Percentiles rank a stretch among this genome's conserved stretches.
Evolutionary conservation across 2,329 filamentous ascomycete genomes (phyloP).

Genomic region (Aureobasidium sp.): DNA sequence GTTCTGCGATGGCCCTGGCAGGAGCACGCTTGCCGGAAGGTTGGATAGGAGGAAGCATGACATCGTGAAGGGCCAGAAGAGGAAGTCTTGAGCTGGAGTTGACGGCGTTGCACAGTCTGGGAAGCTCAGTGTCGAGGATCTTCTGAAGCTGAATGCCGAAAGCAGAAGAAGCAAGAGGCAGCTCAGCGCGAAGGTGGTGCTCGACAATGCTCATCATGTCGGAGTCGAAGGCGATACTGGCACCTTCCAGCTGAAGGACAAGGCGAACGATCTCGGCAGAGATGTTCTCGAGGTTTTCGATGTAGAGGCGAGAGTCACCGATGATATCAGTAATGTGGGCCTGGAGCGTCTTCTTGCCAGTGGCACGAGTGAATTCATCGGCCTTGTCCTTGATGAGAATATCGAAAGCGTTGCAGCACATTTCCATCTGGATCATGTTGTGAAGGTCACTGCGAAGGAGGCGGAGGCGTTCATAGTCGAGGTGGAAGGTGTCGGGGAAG

Average conservation of each 20-base stretch:
- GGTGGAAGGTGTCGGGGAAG: conserved; percentile 51
- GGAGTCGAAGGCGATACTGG: conserved; percentile 25
- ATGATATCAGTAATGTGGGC: conserved; percentile 36
- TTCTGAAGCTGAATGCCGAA: conserved; percentile 25
- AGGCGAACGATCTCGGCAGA: conserved; percentile 41
- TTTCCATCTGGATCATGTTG: conserved; percentile 46
- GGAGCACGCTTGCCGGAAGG: conserved; percentile 19
- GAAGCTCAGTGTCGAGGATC: conserved; percentile 30
- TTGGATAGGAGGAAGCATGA: conserved; percentile 26
- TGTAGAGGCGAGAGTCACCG: conserved; percentile 32
- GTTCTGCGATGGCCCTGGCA: background rate
- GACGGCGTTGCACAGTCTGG: conserved; percentile 29
- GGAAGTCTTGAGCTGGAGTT: conserved; percentile 30
- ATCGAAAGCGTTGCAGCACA: conserved; percentile 48
- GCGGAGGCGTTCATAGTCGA: conserved; percentile 50
- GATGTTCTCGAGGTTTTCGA: conserved; percentile 36
- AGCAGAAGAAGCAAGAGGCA: conserved; percentile 25
- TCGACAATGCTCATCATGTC: conserved; percentile 31
- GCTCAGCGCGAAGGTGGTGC: conserved; percentile 27
- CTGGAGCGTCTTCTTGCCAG: conserved; percentile 23
- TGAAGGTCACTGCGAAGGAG: conserved; percentile 48
- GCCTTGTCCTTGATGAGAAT: conserved; percentile 30
- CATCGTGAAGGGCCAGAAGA: conserved; percentile 39
- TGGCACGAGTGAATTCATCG: conserved; percentile 21
- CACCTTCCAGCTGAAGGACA: conserved; percentile 31